phyloP scores from a whole-genome alignment of 106 monocot genomes.

The Allium sativum region DNA sequence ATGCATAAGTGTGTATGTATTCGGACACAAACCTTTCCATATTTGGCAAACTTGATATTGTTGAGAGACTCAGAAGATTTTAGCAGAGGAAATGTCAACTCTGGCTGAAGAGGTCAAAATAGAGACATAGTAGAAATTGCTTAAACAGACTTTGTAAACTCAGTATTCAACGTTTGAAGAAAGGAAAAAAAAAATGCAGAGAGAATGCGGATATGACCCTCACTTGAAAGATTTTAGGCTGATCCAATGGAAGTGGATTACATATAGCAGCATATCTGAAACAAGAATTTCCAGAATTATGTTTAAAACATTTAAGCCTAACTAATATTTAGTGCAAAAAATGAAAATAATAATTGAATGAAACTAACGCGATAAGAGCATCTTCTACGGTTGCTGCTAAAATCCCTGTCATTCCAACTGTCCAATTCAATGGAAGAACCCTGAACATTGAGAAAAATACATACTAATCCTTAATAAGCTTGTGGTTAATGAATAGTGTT shows the following conservation, averaged over 20 bases:
- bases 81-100: conserved; percentile 55
- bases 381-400: conserved; percentile 81
- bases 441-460: conserved; percentile 20
- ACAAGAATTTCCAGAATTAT: not conserved
- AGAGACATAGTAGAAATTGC: not conserved
- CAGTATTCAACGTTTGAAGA: not conserved
- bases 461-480: not conserved
- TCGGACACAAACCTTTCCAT: conserved; percentile 36
- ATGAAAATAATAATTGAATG: not conserved
- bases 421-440: conserved; percentile 92
- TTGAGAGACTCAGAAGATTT: conserved; percentile 30
- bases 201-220: not conserved
- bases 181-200: not conserved
- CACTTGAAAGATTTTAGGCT: conserved; percentile 29
- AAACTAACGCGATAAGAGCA: conserved; percentile 63
- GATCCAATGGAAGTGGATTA: conserved; percentile 16
- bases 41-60: conserved; percentile 68
- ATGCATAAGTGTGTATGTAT: not conserved
- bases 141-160: not conserved
- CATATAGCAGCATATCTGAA: conserved; percentile 80
- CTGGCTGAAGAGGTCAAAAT: conserved; percentile 31
- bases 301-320: not conserved
- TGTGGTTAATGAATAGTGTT: no score
- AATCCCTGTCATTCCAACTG: conserved; percentile 79
- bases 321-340: not conserved